Percentiles rank a stretch among this genome's conserved stretches.
Conservation (phyloP, 257 asterid genomes). For the Primulina huaijiensis region DNA sequence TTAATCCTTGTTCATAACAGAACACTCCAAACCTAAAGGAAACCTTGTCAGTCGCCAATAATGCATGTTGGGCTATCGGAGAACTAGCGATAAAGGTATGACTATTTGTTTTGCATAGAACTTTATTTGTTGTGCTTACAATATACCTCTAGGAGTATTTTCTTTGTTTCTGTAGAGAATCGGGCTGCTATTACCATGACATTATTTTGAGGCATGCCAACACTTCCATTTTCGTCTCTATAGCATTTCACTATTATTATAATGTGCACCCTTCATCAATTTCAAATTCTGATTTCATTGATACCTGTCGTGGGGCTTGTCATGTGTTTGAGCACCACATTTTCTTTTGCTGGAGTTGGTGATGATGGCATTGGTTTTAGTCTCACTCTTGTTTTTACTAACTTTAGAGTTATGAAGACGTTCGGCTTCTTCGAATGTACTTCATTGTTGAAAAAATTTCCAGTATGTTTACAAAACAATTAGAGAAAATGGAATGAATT, state of each 20-base stretch:
- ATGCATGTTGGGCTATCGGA: slow-evolving; percentile 99
- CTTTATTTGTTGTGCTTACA: not conserved
- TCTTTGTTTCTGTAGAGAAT: not conserved
- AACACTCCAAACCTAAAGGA: slow-evolving; percentile 77
- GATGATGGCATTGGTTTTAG: not conserved
- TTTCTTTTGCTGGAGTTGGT: slow-evolving; percentile 15
- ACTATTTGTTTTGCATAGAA: not conserved
- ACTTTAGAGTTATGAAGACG: not conserved
- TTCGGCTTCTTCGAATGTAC: not conserved
- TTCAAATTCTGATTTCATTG: not conserved
- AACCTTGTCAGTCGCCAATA: slow-evolving; percentile 89
- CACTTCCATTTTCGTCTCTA: not conserved
- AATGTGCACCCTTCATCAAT: not conserved
- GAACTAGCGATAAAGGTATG: slow-evolving; percentile 87
- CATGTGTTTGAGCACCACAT: not conserved
- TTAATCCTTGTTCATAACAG: slow-evolving; percentile 40
- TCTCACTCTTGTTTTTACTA: not conserved
- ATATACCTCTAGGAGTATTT: not conserved
- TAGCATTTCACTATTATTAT: too few relatives aligned
- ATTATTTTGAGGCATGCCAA: not conserved
- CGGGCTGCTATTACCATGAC: not conserved
- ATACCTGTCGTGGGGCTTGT: not conserved
- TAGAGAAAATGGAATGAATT: not conserved
- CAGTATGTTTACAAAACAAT: not conserved
- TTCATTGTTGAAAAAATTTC: not conserved